phyloP scores from a whole-genome alignment of 129 eudicot species.

The Ambrosia artemisiifolia region DNA sequence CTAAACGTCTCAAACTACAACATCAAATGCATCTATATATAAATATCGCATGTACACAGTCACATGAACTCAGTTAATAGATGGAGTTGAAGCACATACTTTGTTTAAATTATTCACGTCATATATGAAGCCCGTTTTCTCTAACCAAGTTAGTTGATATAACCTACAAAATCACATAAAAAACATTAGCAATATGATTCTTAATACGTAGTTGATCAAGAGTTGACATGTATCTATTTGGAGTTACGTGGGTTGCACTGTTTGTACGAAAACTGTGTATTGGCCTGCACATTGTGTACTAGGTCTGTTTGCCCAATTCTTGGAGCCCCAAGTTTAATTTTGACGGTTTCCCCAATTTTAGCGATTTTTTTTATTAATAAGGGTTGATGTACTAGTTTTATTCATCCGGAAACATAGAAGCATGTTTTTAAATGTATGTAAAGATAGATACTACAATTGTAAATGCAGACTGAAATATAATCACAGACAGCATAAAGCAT shows the following conservation, averaged over 20 bases:
- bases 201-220: not conserved
- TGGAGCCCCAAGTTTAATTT: too few species aligned
- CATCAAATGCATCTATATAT: not conserved
- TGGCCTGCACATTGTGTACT: too few species aligned
- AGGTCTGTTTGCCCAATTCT: too few species aligned
- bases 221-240: too few species aligned
- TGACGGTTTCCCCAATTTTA: too few species aligned
- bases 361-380: too few species aligned
- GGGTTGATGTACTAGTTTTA: too few species aligned
- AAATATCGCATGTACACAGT: not conserved
- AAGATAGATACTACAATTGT: not conserved
- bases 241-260: too few species aligned
- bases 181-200: conserved; percentile 34
- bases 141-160: conserved; percentile 77
- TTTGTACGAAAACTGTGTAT: too few species aligned
- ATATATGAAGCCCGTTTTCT: conserved; percentile 71
- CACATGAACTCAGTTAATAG: not conserved
- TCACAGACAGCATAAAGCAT: too few species aligned
- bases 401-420: too few species aligned
- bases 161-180: conserved; percentile 56
- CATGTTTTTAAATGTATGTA: not conserved
- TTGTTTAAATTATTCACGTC: conserved; percentile 61
- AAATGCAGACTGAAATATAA: too few species aligned
- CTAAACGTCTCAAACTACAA: conserved; percentile 57
- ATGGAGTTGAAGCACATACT: conserved; percentile 47